Evolutionary conservation across 805 yeast species (phyloP).

Genomic region (Saturnispora hagleri): DNA sequence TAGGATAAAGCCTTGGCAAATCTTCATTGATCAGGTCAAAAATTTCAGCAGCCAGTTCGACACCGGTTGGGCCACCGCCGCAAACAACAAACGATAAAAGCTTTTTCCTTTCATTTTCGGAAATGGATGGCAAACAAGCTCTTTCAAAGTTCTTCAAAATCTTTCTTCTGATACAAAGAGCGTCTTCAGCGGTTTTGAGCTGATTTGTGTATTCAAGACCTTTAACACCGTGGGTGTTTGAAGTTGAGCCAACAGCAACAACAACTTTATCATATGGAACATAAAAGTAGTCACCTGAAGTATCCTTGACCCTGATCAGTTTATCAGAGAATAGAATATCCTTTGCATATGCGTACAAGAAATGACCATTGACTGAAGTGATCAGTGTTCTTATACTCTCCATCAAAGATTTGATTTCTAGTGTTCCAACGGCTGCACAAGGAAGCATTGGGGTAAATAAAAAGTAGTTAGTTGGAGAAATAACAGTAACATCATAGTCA

Average conservation of each 20-base stretch:
- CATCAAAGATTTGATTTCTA: slow-evolving; percentile 81
- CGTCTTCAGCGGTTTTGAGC: slow-evolving; percentile 84
- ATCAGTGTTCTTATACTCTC: slow-evolving; percentile 87
- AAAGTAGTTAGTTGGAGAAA: slow-evolving; percentile 92
- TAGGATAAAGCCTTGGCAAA: slow-evolving; percentile 80
- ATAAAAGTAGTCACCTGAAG: slow-evolving; percentile 35
- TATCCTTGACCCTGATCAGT: slow-evolving; percentile 49
- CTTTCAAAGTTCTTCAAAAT: slow-evolving; percentile 82
- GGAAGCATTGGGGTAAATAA: slow-evolving; percentile 91
- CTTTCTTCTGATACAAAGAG: slow-evolving; percentile 70
- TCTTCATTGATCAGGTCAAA: slow-evolving; percentile 93
- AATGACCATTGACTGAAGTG: slow-evolving; percentile 66
- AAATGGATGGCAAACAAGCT: slow-evolving; percentile 69
- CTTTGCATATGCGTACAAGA: slow-evolving; percentile 84
- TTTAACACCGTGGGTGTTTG: slow-evolving; percentile 88
- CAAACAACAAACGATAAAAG: slow-evolving; percentile 83
- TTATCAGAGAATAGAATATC: slow-evolving; percentile 66
- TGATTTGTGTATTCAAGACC: slow-evolving; percentile 88
- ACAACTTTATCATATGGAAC: slow-evolving; percentile 74
- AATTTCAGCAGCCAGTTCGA: slow-evolving; percentile 92
- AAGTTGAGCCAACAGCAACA: slow-evolving; percentile 90
- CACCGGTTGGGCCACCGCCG: slow-evolving; percentile 99
- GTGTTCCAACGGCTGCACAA: slow-evolving; percentile 89
- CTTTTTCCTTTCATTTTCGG: slow-evolving; percentile 66
- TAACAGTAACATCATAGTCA: slow-evolving; percentile 77